phyloP scores from a whole-genome alignment of 177 flowering plant species.

The Vitis hybrid region DNA sequence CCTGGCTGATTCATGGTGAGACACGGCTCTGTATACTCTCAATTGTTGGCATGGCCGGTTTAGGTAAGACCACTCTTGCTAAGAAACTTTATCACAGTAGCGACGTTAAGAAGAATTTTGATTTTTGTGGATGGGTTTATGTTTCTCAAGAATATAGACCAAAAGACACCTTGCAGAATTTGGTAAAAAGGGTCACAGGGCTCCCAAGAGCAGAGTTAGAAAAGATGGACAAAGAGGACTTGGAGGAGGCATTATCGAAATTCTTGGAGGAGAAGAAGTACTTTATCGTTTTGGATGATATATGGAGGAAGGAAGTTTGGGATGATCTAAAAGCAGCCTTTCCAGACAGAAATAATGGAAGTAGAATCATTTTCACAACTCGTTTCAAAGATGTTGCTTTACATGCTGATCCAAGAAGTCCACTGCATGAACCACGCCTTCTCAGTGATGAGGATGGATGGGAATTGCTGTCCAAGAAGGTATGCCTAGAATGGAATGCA shows the following conservation, averaged over 20 bases:
- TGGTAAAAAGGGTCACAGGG: not conserved
- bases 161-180: not conserved
- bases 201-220: too few relatives aligned
- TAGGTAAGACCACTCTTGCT: conserved; percentile 17
- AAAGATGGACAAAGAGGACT: conserved; percentile 8
- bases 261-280: conserved; percentile 12
- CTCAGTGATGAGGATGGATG: conserved; percentile 19
- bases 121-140: conserved; percentile 5
- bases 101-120: not conserved
- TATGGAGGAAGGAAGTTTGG: conserved; percentile 22
- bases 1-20: not conserved
- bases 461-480: conserved; percentile 18
- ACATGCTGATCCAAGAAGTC: conserved; percentile 10
- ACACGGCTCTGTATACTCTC: not conserved
- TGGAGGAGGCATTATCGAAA: conserved; percentile 4
- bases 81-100: conserved; percentile 9
- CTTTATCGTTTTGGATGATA: conserved; percentile 25
- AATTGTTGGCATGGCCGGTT: conserved; percentile 12
- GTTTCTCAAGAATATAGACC: conserved; percentile 11
- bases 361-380: conserved; percentile 18
- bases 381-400: conserved; percentile 16
- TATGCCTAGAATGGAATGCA: not conserved
- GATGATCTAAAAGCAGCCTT: conserved; percentile 12
- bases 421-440: not conserved
- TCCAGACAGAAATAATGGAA: conserved; percentile 6